Evolutionary conservation across 176 grass and related monocot species (phyloP).

Genomic region (Eragrostis nindensis): DNA sequence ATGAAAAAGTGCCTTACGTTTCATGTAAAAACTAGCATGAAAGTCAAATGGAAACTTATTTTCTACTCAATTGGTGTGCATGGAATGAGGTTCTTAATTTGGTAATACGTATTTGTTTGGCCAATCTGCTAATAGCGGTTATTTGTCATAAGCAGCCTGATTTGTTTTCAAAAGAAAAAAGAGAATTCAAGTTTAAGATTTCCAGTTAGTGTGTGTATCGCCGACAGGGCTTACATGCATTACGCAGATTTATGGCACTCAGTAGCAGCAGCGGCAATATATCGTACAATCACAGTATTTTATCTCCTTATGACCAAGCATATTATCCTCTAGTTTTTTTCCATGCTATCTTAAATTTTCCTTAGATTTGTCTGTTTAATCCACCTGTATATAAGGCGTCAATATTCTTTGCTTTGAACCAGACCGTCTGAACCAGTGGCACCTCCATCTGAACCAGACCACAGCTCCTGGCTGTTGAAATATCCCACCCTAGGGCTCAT

Average conservation of each 20-base stretch:
- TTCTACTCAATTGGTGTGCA: no score
- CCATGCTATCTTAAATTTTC: background rate
- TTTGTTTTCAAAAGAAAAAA: background rate
- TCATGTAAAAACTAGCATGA: background rate
- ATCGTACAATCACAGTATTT: background rate
- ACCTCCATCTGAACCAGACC: background rate
- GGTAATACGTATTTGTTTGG: no score
- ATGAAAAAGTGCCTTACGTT: background rate
- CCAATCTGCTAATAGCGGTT: no score
- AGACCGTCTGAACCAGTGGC: no score
- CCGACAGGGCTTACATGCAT: background rate
- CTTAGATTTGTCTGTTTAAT: background rate
- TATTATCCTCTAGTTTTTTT: conserved; percentile 4
- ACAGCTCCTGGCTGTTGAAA: background rate
- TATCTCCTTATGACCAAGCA: background rate
- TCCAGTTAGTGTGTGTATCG: background rate
- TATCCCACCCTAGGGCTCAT: background rate
- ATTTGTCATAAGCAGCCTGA: no score
- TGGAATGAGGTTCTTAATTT: no score
- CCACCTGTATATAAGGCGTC: background rate
- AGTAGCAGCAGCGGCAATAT: background rate
- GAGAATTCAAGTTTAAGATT: background rate
- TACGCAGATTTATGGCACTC: background rate
- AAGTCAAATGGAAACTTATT: background rate
- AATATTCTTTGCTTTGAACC: background rate